Evolutionary conservation across 805 yeast species (phyloP), one percentile per base, ranked within the genome.

Genomic region (Lipomyces japonicus): DNA sequence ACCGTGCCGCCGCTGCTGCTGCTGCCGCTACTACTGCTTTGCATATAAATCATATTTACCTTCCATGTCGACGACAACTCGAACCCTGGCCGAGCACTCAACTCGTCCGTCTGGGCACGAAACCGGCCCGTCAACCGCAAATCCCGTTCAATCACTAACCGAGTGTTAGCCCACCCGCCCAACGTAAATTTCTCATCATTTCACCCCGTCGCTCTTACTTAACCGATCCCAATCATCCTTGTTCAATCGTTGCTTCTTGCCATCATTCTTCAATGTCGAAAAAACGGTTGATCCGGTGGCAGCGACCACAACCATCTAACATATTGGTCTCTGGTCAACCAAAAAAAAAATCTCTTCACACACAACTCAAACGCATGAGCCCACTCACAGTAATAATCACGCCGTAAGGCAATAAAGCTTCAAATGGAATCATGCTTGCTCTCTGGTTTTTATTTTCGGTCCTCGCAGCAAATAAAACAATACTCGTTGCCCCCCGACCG

Each of bases 11-110:
- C n/a, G n/a, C n/a, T n/a, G n/a, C n/a, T n/a, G n/a, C n/a, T n/a
- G n/a, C n/a, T n/a, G n/a, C n/a, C n/a, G 31, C 31, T 28, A 12
- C 31, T 28, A 7, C 12, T 28, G 31, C 12, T 28, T 28, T 28
- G 31, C 12, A 28, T 12, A 28, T 28, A 28, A 7, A 28, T 28
- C 31, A 7, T 28, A 21, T 47, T 22, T 41, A 45, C 61, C 66
- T 65, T 66, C 73, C 73, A 69, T 41, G 60, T 59, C n/a, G 85
- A 76, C 65, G 77, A 80, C n/a, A 86, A 80, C 70, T 82, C 84
- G 75, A 87, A 86, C 28, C 74, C 76, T 53, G 83, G 90, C 34
- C 89, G 88, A 3, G 95, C 95, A 36, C 75, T 69, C 4, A 89
- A 77, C 38, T 73, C 76, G 56, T 79, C 80, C 43, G 75, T 66